A percentile compares a stretch with the other conserved stretches of the same genome.
These are phyloP conservation scores for Trichoderma sp. DNA, from an alignment of 2,329 filamentous ascomycete species.

Conservation along the genomic window DNA sequence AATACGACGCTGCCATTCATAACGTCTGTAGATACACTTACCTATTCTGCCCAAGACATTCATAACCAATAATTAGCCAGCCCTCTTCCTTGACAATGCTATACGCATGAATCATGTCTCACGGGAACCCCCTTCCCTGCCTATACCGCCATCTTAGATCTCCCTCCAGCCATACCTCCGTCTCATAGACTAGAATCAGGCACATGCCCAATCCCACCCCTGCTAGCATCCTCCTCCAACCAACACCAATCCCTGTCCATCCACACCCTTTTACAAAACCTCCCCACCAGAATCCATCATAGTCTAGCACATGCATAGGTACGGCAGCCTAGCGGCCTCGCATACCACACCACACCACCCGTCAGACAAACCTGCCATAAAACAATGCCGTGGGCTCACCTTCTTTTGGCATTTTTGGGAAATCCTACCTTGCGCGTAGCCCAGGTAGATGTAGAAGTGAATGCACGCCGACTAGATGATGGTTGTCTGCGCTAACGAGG, in stretches of 20 bases:
- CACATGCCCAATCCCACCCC: constrained; percentile 19
- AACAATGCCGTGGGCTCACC: neutral
- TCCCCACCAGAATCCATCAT: neutral
- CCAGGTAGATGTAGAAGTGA: neutral
- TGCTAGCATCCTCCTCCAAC: neutral
- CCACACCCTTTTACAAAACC: neutral
- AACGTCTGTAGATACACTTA: constrained; percentile 2
- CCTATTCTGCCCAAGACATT: neutral
- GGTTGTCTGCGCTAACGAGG: constrained; percentile 26
- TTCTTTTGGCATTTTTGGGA: neutral
- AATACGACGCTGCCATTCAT: neutral
- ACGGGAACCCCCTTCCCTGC: neutral
- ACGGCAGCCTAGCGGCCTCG: constrained; percentile 1
- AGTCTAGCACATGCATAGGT: constrained; percentile 10
- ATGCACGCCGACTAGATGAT: neutral
- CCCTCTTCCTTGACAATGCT: neutral
- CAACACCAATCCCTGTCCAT: constrained; percentile 14
- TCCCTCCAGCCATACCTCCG: neutral
- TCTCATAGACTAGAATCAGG: neutral
- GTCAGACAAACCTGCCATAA: neutral
- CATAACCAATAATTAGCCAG: neutral
- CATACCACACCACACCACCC: constrained; percentile 5
- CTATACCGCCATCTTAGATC: neutral
- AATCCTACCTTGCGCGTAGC: constrained; percentile 1
- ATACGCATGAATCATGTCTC: neutral